Evolutionary conservation across 2,329 filamentous ascomycete species (phyloP), one percentile per base, ranked within the genome.

Genomic region (Curvularia hawaiiensis): DNA sequence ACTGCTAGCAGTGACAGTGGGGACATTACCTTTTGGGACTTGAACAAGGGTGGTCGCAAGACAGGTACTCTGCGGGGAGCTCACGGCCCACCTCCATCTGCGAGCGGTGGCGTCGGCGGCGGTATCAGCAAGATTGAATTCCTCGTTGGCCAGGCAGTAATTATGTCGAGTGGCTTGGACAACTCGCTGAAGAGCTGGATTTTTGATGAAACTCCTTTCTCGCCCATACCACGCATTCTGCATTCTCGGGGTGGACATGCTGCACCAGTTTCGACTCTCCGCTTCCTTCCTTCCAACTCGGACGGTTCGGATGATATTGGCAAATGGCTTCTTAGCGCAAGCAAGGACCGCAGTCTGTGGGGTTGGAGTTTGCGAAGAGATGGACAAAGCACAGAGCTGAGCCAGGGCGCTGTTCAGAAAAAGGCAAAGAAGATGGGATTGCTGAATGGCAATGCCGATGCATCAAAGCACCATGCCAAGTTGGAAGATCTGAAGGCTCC

Each of bases 141-240:
- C 68, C 82, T 99, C 11, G 81, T 88, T 16, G 94, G 93, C 0
- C 96, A 99, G 74, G 90, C 92, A 5, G 89, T 98, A 3, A 85
- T 99, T 41, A 82, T 98, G 28, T 97, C 92, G 10, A 95, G 92
- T 63, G 96, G 95, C 4, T 83, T 90, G 47, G 95, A 99, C 75
- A 99, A 99, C 77, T 91, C 93, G 10, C 80, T 99, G 58, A 96
- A 94, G 74, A 93, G 92, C 5, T 97, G 94, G 94, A 95, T 98
- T 60, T 97, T 97, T 67, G 94, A 98, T 70, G 89, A 96, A 74
- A 89, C 88, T 0, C 93, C 94, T 0, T 97, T 97, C 74, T 95
- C 91, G 0, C 88, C 93, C 0, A 84, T 93, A 11, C 95, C 95
- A 2, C 86, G 94, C 18, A 89, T 92, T 26, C 80, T 99, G 30